phyloP scores from a whole-genome alignment of 805 yeast species.

The Kodamaea jinghongensis region DNA sequence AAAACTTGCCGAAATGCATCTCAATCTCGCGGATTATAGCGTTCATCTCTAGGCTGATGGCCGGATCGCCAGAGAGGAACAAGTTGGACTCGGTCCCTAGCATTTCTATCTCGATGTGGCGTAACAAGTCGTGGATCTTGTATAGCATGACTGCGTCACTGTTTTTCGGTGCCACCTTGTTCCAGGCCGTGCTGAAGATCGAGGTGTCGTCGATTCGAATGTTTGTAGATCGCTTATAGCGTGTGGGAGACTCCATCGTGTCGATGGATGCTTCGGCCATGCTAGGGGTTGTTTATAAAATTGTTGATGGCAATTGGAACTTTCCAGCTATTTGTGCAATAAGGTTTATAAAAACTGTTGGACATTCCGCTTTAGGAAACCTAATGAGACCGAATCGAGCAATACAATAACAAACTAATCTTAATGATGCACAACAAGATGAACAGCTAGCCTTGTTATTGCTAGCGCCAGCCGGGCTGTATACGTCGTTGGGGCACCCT shows the following conservation, averaged over 20 bases:
- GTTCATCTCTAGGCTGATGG: slow-evolving; percentile 5
- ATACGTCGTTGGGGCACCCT: too few species aligned
- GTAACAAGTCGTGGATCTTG: slow-evolving; percentile 8
- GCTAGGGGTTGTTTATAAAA: not conserved
- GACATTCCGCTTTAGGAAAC: too few species aligned
- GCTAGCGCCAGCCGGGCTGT: too few species aligned
- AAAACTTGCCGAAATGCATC: slow-evolving; percentile 4
- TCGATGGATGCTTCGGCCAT: not conserved
- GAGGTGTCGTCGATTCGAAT: slow-evolving; percentile 7
- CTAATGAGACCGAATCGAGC: too few species aligned
- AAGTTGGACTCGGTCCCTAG: slow-evolving; percentile 5
- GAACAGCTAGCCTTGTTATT: too few species aligned
- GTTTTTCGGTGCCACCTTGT: slow-evolving; percentile 2
- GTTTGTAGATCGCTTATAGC: slow-evolving; percentile 4
- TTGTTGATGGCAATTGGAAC: too few species aligned
- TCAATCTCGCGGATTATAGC: slow-evolving; percentile 10
- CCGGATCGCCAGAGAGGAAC: slow-evolving; percentile 9
- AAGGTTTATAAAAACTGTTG: too few species aligned
- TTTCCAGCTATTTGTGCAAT: too few species aligned
- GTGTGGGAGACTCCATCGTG: slow-evolving; percentile 2
- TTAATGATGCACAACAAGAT: too few species aligned
- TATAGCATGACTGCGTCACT: slow-evolving; percentile 4
- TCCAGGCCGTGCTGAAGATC: slow-evolving; percentile 11
- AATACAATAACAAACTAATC: too few species aligned
- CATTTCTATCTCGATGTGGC: slow-evolving; percentile 10